phyloP scores from a whole-genome alignment of 768 basidiomycete genomes.

The Xerocomellus dryophilus region DNA sequence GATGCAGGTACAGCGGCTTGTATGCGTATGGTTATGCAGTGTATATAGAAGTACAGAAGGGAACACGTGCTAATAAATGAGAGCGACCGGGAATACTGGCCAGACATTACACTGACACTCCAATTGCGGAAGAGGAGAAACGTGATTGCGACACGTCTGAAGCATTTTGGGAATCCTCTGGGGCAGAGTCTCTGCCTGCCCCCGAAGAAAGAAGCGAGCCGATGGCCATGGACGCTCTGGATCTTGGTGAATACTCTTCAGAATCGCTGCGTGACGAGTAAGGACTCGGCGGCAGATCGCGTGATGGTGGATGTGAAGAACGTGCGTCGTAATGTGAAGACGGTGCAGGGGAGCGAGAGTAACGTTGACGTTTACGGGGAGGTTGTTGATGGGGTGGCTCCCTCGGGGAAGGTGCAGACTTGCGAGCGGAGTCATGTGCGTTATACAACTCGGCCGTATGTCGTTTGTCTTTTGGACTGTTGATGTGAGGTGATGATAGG shows the following conservation, averaged over 20 bases:
- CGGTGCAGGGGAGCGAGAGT: slow-evolving; percentile 54
- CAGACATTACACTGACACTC: slow-evolving; percentile 22
- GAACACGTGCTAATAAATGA: slow-evolving; percentile 21
- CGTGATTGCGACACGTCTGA: slow-evolving; percentile 19
- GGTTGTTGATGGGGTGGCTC: slow-evolving; percentile 38
- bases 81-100: background rate
- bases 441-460: slow-evolving; percentile 15
- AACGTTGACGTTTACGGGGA: slow-evolving; percentile 61
- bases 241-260: slow-evolving; percentile 66
- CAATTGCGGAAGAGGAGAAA: slow-evolving; percentile 17
- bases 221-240: slow-evolving; percentile 76
- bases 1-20: slow-evolving; percentile 19
- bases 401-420: slow-evolving; percentile 14
- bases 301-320: slow-evolving; percentile 37
- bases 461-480: slow-evolving; percentile 21
- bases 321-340: slow-evolving; percentile 36
- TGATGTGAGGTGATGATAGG: slow-evolving; percentile 37
- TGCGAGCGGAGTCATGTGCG: slow-evolving; percentile 15
- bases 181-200: slow-evolving; percentile 29
- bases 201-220: slow-evolving; percentile 63
- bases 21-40: slow-evolving; percentile 18
- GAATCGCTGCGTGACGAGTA: slow-evolving; percentile 69
- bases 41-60: slow-evolving; percentile 26
- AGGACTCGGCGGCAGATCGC: slow-evolving; percentile 66
- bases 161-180: slow-evolving; percentile 26